These are phyloP conservation scores for Rubroshorea leprosula DNA, from an alignment of 345 rosid genomes.

Conservation along the genomic window DNA sequence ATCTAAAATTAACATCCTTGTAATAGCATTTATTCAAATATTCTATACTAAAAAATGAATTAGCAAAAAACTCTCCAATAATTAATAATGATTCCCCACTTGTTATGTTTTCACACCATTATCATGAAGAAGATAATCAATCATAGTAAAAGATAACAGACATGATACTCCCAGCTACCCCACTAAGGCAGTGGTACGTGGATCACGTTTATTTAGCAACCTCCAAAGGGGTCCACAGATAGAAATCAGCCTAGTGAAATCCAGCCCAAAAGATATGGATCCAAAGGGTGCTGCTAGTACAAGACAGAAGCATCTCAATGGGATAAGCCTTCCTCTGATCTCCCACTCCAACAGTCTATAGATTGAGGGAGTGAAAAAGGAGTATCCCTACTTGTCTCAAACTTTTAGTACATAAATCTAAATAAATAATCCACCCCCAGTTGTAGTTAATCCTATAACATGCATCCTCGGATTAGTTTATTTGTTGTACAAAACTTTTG, in stretches of 20 bases:
- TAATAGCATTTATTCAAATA: neutral
- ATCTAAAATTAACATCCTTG: too few relatives aligned
- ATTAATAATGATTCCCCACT: neutral
- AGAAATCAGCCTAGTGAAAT: constrained; percentile 12
- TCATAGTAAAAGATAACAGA: neutral
- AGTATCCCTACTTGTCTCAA: constrained; percentile 12
- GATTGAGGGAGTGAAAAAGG: neutral
- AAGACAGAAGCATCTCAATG: constrained; percentile 7
- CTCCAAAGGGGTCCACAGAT: constrained; percentile 2
- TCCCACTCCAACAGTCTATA: neutral
- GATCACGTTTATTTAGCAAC: neutral
- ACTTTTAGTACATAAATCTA: neutral
- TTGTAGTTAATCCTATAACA: neutral
- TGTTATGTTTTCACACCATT: neutral
- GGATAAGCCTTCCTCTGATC: constrained; percentile 7
- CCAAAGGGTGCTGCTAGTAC: constrained; percentile 14
- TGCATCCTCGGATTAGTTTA: neutral
- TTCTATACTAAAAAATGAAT: neutral
- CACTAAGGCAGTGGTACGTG: constrained; percentile 1
- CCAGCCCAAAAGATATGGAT: constrained; percentile 27
- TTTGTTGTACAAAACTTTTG: neutral
- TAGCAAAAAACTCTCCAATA: neutral
- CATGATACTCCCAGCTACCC: neutral
- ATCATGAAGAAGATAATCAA: neutral
- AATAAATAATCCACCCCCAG: too few relatives aligned